Evolutionary conservation across 805 yeast species (phyloP).

Genomic region (Myxozyma kluyveri): DNA sequence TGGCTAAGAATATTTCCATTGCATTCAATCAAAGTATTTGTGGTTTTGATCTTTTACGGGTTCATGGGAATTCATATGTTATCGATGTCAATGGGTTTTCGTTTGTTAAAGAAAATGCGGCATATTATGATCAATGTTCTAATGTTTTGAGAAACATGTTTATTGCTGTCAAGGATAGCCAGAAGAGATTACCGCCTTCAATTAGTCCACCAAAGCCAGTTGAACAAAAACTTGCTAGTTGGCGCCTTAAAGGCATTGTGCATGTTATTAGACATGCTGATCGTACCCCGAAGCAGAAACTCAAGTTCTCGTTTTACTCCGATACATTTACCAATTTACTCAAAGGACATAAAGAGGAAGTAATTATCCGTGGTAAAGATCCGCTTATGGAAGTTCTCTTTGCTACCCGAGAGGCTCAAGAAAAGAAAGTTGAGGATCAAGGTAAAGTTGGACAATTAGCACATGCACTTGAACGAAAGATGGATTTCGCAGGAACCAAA

Average conservation of each 20-base stretch:
- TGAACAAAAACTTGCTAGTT: slow-evolving; percentile 71
- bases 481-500: slow-evolving; percentile 92
- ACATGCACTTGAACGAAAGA: slow-evolving; percentile 81
- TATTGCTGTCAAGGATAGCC: slow-evolving; percentile 42
- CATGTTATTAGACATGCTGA: slow-evolving; percentile 95
- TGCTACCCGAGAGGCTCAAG: slow-evolving; percentile 70
- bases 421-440: slow-evolving; percentile 73
- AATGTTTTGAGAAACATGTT: slow-evolving; percentile 73
- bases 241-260: slow-evolving; percentile 94
- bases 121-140: slow-evolving; percentile 82
- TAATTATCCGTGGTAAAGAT: slow-evolving; percentile 83
- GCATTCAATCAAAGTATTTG: slow-evolving; percentile 91
- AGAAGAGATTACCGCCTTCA: slow-evolving; percentile 40
- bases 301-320: slow-evolving; percentile 89
- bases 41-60: slow-evolving; percentile 92
- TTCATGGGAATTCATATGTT: slow-evolving; percentile 81
- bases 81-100: slow-evolving; percentile 98
- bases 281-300: slow-evolving; percentile 96
- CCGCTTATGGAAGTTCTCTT: slow-evolving; percentile 82
- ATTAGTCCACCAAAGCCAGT: slow-evolving; percentile 42
- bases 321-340: slow-evolving; percentile 79
- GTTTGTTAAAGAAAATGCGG: slow-evolving; percentile 87
- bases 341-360: slow-evolving; percentile 94
- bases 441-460: slow-evolving; percentile 72
- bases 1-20: slow-evolving; percentile 74